Base-by-base conservation (phyloP, 2,329 filamentous ascomycete genomes). In the Venturia carpophila region DNA sequence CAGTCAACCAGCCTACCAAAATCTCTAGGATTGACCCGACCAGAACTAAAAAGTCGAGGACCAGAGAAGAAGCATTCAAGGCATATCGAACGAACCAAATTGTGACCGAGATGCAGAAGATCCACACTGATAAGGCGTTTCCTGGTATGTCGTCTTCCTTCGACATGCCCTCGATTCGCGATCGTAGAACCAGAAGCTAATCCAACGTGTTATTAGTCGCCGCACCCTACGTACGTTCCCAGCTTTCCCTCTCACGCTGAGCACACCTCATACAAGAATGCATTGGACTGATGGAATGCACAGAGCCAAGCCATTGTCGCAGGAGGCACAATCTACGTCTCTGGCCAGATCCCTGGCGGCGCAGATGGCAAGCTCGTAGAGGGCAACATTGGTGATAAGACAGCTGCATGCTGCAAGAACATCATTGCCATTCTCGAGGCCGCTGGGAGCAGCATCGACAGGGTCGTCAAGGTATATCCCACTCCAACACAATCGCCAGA, bases 341-440 rank as follows among this genome's bases (percentile, higher is more conserved):
- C 87, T 0, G 88, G 88, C 69, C 85, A 90, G 77, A 92, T 96
- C 73, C 91, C 91, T 68, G 84, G 85, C 69, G 85, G 89, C 74
- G 78, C 81, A 56, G 75, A 78, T 64, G 84, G 83, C 68, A 81
- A 84, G 69, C 78, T 89, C 64, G 79, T 89, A 68, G 78, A 84
- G 58, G 87, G 87, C 63, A 83, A 79, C 72, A 84, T 91, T 70
- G 82, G 84, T 65, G 83, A 92, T 70, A 84, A 88, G 75, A 90
- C 88, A 70, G 83, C 84, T 69, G 83, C 83, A 71, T 89, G 85
- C 80, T 87, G 87, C 78, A 82, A 89, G 77, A 96, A 95, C 78
- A 84, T 97, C 73, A 83, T 88, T 76, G 89, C 90, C 55, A 91
- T 97, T 66, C 85, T 97, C 63, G 84, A 86, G 67, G 91, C 87